Base-by-base conservation (phyloP, 2,329 filamentous ascomycete species). In the Tolypocladium guangdongense region DNA sequence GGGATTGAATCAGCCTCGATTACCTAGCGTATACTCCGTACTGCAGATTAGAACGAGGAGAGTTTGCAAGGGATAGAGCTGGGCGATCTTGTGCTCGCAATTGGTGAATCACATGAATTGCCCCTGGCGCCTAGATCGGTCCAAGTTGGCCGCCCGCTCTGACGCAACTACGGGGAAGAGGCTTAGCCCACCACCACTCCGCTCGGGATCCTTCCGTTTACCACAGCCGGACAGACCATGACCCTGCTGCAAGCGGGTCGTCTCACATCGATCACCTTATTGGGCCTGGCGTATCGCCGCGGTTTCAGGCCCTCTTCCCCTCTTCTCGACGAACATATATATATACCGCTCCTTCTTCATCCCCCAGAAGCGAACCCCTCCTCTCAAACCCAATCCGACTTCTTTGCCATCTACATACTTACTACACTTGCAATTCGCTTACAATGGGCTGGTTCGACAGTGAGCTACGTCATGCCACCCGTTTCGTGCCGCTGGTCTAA, bases 371-470 rank as follows among this genome's bases (percentile, higher is more conserved):
- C 16, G 22, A 45, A 14, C 11, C 27, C 24, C 8, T 46, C 43
- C 24, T 20, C 7, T 12, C 27, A 24, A 33, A 45, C 22, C 14
- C 39, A 16, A 35, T 38, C 37, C 37, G 30, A 51, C 43, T 10
- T 20, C 14, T 32, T 18, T 32, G 3, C 24, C 10, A 16, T 16
- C 11, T 7, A 12, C 7, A 0, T 20, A 30, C 43, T 8, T 20
- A 14, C n/a, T 30, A 0, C 18, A n/a, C 22, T 7, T 20, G 14
- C 43, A n/a, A 46, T 7, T n/a, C 27, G 32, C 16, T 55, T 49
- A 59, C 52, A 52, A 61, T 61, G 59, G 59, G 58, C 50, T 61
- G 58, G 58, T 61, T 61, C 49, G 56, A 58, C 50, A 45, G 59
- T 61, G 54, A 41, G 52, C 14, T 18, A 18, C 35, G 14, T 14